Evolutionary conservation across 371 early-diverging fungal species (phyloP), one percentile per base, ranked within the genome.

Genomic region (Saksenaea vasiformis): DNA sequence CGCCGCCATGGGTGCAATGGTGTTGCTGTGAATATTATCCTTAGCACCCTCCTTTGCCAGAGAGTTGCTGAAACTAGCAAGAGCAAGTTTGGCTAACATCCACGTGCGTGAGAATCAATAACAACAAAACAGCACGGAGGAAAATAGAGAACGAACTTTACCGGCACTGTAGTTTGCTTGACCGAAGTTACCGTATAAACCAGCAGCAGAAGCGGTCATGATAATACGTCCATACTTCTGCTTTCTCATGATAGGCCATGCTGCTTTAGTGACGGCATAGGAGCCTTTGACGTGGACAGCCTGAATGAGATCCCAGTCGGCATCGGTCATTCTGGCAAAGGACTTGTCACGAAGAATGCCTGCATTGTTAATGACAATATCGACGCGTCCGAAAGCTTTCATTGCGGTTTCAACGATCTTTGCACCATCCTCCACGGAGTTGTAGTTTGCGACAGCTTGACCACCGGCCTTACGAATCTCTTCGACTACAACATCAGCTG

Each of bases 131-230:
- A 15, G n/a, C 11, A 61, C 34, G 1, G 19, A 35, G 27, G 3
- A 11, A 24, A 28, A 58, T 8, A 34, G 28, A 59, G 17, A 8
- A 38, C 19, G 35, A 31, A 26, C 34, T 65, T 67, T 77, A 80
- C 80, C 80, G 64, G 95, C 87, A 60, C 87, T 85, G 80, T 98
- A 98, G 90, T 98, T 98, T 58, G 96, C 92, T 82, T 98, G 97
- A 54, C 99, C 99, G 88, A 97, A 99, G 90, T 98, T 99, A 72
- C 98, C 98, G 78, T 98, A 98, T 37, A 99, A 80, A 70, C 98
- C 99, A 64, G 98, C 98, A 60, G 98, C 95, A 47, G 98, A 97
- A 24, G 94, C 89, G n/a, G 83, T 82, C 80, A 87, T 90, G 70
- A 90, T 87, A 64, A 90, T 81, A 73, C 90, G 83, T 27, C 99